Base-by-base conservation (phyloP, 352 stramenopile genomes). In the Phytophthora macrochlamydospora region DNA sequence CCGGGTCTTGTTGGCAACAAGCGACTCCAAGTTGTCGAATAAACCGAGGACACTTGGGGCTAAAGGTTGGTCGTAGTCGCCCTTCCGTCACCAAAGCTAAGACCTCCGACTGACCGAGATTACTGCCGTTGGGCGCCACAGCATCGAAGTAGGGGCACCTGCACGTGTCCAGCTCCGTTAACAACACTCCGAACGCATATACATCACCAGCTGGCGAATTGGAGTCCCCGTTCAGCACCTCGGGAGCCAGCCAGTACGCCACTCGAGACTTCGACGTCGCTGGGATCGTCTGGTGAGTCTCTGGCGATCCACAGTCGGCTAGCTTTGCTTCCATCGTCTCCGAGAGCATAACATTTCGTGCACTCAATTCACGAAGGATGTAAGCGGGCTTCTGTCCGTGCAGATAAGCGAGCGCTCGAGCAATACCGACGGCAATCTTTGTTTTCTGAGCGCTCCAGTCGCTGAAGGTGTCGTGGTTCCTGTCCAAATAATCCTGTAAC, bases 141-240 rank as follows among this genome's bases (percentile, higher is more conserved):
- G 45, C 60, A 12, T 73, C 60, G 18, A 56, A 62, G 33, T 70
- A 73, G 1, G 66, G 60, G 9, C 8, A 35, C 29, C 62, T 18
- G 5, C 66, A 69, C 1, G 66, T 70, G 32, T 89, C 81, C 28
- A 89, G 38, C 42, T 87, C 76, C 18, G 50, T 32, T 2, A 88
- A 59, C 7, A 90, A 72, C 35, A 81, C 75, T 44, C 81, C 81
- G 29, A 87, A 86, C 32, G 81, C 65, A 62, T 81, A 90, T 51
- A 89, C 79, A 51, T 90, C 81, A 8, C 76, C 62, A 46, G 85
- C 79, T 28, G 83, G 65, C 0, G 76, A 85, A 30, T 72, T 74
- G 13, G 75, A 52, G 14, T 71, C 71, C n/a, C 84, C 84, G 1
- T 74, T 59, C 29, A 90, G 62, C 37, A 90, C 78, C 56, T 92